Percentiles rank a stretch among this genome's conserved stretches.
Evolutionary conservation across 2,329 filamentous ascomycete species (phyloP).

Genomic region (Aspergillus piperis): DNA sequence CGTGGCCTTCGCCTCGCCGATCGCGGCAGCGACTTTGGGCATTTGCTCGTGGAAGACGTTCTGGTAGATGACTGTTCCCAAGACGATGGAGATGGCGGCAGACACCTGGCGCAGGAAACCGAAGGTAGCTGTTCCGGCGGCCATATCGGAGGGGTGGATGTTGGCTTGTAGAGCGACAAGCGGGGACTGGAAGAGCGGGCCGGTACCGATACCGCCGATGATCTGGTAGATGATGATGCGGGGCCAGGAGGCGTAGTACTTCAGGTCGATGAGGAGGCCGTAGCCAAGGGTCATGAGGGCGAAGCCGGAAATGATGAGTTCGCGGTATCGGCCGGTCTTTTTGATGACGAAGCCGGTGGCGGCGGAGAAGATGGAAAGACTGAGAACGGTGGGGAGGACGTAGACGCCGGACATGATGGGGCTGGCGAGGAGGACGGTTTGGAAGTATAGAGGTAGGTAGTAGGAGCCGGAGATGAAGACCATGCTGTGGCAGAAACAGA

Average conservation of each 20-base stretch:
- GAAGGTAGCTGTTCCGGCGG: conserved; percentile 64
- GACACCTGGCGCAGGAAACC: conserved; percentile 61
- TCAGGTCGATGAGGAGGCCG: conserved; percentile 63
- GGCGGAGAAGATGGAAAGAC: conserved; percentile 65
- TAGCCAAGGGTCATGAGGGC: conserved; percentile 64
- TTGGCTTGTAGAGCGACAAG: conserved; percentile 65
- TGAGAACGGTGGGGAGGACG: conserved; percentile 68
- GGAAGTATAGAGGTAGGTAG: conserved; percentile 84
- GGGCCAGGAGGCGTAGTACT: conserved; percentile 55
- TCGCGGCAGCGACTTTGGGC: conserved; percentile 26
- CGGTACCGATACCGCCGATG: conserved; percentile 61
- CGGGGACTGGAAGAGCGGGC: conserved; percentile 64
- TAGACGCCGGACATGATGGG: conserved; percentile 75
- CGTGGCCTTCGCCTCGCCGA: conserved; percentile 26
- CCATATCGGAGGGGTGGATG: conserved; percentile 61
- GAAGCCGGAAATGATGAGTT: conserved; percentile 62
- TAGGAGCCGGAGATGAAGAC: conserved; percentile 78
- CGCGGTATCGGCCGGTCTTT: conserved; percentile 68
- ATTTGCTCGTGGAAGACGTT: conserved; percentile 40
- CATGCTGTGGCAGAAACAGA: conserved; percentile 72
- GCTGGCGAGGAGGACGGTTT: conserved; percentile 68
- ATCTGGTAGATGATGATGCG: conserved; percentile 58
- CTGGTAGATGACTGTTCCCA: conserved; percentile 55
- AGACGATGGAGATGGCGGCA: conserved; percentile 59
- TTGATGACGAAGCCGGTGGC: conserved; percentile 68